phyloP scores from a whole-genome alignment of 163 green algal genomes.

The Scenedesmus sp. region DNA sequence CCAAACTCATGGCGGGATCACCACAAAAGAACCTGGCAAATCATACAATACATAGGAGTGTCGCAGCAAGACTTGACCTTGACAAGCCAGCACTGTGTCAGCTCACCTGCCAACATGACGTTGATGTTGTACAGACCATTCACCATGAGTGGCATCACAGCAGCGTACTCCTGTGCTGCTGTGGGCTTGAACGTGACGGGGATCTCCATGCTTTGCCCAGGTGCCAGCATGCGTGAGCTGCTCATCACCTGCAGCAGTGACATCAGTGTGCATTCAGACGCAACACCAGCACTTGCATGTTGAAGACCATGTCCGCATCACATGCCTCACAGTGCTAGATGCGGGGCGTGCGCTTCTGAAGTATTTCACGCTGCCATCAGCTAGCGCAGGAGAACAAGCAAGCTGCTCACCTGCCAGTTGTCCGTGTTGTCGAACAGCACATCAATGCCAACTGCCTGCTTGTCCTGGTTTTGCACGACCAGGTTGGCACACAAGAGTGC shows the following conservation, averaged over 20 bases:
- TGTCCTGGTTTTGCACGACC: constrained; percentile 78
- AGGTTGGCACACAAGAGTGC: constrained; percentile 60
- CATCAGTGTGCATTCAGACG: constrained; percentile 3
- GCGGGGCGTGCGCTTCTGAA: neutral
- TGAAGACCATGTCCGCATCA: too few relatives aligned
- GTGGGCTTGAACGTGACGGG: constrained; percentile 75
- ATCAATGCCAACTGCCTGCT: constrained; percentile 76
- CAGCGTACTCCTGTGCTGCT: constrained; percentile 51
- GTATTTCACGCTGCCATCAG: neutral
- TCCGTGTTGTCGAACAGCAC: constrained; percentile 70
- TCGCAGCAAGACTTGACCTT: too few relatives aligned
- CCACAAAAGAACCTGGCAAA: too few relatives aligned
- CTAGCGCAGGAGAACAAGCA: neutral
- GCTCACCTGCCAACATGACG: constrained; percentile 68
- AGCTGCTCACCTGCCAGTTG: constrained; percentile 61
- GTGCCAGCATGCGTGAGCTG: constrained; percentile 69
- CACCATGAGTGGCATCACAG: constrained; percentile 76
- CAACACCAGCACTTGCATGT: neutral
- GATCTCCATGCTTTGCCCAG: constrained; percentile 69
- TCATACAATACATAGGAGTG: too few relatives aligned
- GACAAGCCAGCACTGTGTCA: neutral
- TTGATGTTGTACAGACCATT: constrained; percentile 85
- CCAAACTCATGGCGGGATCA: too few relatives aligned
- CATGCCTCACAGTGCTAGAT: too few relatives aligned
- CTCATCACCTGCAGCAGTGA: constrained; percentile 37